A percentile compares a stretch with the other conserved stretches of the same genome.
These are phyloP conservation scores for Cicer pinnatifidum DNA, from an alignment of 306 rosid genomes.

Conservation along the genomic window DNA sequence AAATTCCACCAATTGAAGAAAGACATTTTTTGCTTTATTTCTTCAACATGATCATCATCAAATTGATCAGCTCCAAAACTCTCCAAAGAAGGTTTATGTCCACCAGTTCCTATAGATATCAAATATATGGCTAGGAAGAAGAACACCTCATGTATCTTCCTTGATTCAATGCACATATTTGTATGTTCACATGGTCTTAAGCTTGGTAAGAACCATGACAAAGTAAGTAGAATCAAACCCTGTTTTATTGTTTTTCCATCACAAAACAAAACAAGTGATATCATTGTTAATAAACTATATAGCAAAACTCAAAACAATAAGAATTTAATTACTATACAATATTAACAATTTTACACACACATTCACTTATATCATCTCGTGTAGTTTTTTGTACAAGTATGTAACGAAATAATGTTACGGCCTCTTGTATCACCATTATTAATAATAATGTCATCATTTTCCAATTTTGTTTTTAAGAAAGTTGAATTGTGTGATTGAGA, in stretches of 20 bases:
- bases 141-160: background rate
- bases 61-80: too few species aligned
- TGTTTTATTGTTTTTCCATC: slow-evolving; percentile 41
- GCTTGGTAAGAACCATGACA: slow-evolving; percentile 72
- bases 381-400: too few species aligned
- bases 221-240: slow-evolving; percentile 69
- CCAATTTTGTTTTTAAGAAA: too few species aligned
- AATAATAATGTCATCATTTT: too few species aligned
- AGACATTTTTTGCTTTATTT: too few species aligned
- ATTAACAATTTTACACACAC: too few species aligned
- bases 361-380: too few species aligned
- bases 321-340: too few species aligned
- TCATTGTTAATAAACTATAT: background rate
- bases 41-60: too few species aligned
- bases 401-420: too few species aligned
- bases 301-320: too few species aligned
- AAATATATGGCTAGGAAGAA: slow-evolving; percentile 78
- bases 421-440: too few species aligned
- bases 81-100: slow-evolving; percentile 58
- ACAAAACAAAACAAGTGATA: slow-evolving; percentile 13
- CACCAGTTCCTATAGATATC: slow-evolving; percentile 81
- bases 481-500: background rate
- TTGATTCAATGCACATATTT: slow-evolving; percentile 28
- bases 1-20: slow-evolving; percentile 69
- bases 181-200: slow-evolving; percentile 57